Evolutionary conservation across 225 moss, liverwort and hornwort species (phyloP).

Genomic region (Pleurozium schreberi): DNA sequence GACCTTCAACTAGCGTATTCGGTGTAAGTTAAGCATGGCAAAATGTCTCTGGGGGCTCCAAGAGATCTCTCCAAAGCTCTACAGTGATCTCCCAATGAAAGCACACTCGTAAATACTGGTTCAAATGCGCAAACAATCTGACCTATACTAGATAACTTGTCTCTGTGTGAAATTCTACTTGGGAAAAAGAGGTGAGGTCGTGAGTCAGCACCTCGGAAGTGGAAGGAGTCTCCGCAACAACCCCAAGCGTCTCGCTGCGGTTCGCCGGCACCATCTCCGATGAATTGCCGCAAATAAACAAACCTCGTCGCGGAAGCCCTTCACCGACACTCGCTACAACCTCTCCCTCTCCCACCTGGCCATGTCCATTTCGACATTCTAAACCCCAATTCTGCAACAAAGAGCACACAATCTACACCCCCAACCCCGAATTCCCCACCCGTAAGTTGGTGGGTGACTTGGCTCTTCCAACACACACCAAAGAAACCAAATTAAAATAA

Average conservation of each 20-base stretch:
- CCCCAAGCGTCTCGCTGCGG: not conserved
- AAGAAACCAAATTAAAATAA: not conserved
- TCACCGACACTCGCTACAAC: not conserved
- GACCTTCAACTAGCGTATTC: not conserved
- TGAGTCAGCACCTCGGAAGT: not conserved
- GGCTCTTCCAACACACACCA: not conserved
- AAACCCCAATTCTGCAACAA: not conserved
- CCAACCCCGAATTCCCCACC: not conserved
- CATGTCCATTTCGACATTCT: not conserved
- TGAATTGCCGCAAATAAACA: not conserved
- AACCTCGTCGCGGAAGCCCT: not conserved
- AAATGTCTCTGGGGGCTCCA: not conserved
- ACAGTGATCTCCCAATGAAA: not conserved
- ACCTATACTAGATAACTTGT: not conserved
- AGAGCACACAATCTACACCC: not conserved
- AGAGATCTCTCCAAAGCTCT: not conserved
- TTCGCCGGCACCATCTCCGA: not conserved
- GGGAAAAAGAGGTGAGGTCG: not conserved
- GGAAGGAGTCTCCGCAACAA: not conserved
- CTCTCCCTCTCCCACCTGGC: not conserved
- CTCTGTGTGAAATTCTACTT: not conserved
- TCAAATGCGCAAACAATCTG: not conserved
- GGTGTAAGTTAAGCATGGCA: not conserved
- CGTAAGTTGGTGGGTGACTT: not conserved
- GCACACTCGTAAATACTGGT: not conserved